Conservation (phyloP, 2,329 filamentous ascomycete genomes). For the Ophiostoma quercus region DNA sequence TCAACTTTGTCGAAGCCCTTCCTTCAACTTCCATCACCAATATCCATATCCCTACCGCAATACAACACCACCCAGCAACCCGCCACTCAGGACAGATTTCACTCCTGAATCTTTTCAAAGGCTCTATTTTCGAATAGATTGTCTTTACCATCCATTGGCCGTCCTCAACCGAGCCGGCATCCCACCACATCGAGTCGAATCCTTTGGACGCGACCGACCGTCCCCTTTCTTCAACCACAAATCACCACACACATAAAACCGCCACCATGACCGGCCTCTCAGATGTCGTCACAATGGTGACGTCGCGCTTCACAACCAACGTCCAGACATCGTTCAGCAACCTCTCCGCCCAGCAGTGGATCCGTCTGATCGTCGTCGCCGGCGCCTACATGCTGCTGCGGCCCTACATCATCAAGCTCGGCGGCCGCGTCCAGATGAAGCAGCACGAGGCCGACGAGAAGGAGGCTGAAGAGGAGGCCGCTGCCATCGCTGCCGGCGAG, state of each 20-base stretch:
- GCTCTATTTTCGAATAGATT: not conserved
- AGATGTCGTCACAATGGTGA: conserved; percentile 29
- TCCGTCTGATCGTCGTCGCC: conserved; percentile 66
- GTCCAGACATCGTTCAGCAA: conserved; percentile 44
- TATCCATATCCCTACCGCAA: not conserved
- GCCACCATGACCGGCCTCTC: conserved; percentile 31
- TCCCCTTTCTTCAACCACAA: not conserved
- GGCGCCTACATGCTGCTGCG: conserved; percentile 69
- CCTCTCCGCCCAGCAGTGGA: conserved; percentile 51
- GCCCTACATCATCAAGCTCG: conserved; percentile 66
- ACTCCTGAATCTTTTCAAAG: not conserved
- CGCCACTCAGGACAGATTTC: not conserved
- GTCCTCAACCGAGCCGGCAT: not conserved
- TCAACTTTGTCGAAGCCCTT: not conserved
- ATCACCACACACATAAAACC: not conserved
- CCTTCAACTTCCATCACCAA: conserved; percentile 2
- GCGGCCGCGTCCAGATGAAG: conserved; percentile 57
- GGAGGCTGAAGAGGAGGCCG: conserved; percentile 43
- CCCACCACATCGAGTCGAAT: not conserved
- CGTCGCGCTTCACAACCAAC: conserved; percentile 44
- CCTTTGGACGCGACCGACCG: not conserved
- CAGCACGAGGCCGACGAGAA: conserved; percentile 58
- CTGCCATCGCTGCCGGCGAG: conserved; percentile 39
- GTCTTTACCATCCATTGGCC: not conserved
- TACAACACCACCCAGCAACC: not conserved